These are phyloP conservation scores for Pseudozyma tsukubaensis DNA, from an alignment of 1,284 basidiomycete species.

Conservation along the genomic window DNA sequence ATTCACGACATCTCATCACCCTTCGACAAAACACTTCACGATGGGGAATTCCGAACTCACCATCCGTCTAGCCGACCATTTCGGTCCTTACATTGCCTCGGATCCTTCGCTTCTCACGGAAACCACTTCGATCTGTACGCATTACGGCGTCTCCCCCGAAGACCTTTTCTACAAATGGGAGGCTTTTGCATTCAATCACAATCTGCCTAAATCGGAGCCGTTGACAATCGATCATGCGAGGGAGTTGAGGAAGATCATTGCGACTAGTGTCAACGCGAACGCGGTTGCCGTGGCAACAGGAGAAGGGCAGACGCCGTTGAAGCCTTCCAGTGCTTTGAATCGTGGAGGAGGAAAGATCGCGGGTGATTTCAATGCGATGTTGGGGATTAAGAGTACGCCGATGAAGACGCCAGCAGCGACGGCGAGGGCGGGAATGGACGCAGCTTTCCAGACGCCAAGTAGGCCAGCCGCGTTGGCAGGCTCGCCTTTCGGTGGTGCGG, in stretches of 20 bases:
- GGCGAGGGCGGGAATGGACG: no score
- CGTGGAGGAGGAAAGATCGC: constrained; percentile 30
- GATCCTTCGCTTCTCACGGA: constrained; percentile 42
- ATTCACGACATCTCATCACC: not conserved
- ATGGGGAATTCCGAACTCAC: constrained; percentile 35
- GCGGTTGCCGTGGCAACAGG: not conserved
- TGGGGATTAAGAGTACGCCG: constrained; percentile 38
- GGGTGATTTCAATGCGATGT: constrained; percentile 20
- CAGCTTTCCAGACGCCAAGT: constrained; percentile 32
- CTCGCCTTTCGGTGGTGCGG: constrained; percentile 26
- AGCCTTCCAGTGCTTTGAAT: constrained; percentile 38
- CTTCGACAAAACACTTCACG: not conserved
- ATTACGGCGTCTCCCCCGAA: constrained; percentile 47
- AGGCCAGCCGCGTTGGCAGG: not conserved
- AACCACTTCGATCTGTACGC: constrained; percentile 46
- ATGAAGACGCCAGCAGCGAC: constrained; percentile 7
- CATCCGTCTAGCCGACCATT: constrained; percentile 29
- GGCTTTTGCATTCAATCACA: constrained; percentile 52
- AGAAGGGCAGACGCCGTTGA: constrained; percentile 20
- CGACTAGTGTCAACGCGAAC: constrained; percentile 36
- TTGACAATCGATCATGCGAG: constrained; percentile 44
- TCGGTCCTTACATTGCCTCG: constrained; percentile 36
- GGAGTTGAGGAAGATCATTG: constrained; percentile 48
- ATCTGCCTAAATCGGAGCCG: constrained; percentile 35
- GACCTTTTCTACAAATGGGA: constrained; percentile 62